Conservation (phyloP, 2,329 filamentous ascomycete species). For the Fusarium tanahbumbuense region DNA sequence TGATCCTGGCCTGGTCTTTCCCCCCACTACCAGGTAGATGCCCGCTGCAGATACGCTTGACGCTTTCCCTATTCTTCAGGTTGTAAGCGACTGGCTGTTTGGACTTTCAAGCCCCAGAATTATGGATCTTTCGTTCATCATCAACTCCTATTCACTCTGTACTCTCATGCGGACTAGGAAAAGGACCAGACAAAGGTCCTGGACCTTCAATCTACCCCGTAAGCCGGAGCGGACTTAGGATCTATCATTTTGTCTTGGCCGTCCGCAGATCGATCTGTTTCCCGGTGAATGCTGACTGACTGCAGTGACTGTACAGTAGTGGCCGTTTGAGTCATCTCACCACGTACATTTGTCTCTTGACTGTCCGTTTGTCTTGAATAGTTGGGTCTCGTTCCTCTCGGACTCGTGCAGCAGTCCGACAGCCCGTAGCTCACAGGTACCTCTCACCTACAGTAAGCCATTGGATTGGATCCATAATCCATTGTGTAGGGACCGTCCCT, state of each 20-base stretch:
- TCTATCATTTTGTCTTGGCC: constrained; percentile 1
- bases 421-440: constrained; percentile 20
- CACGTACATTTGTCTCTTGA: constrained; percentile 7
- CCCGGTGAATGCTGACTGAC: not conserved
- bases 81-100: constrained; percentile 2
- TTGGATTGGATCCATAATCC: not conserved
- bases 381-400: constrained; percentile 19
- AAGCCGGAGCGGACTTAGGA: not conserved
- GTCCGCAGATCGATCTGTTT: constrained; percentile 4
- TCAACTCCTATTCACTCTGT: not conserved
- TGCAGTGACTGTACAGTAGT: not conserved
- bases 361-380: constrained; percentile 14
- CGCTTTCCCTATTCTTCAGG: constrained; percentile 20
- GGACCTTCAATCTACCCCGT: constrained; percentile 2
- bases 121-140: not conserved
- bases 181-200: not conserved
- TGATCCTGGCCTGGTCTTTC: not conserved
- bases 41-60: not conserved
- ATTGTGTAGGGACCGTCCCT: not conserved
- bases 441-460: not conserved
- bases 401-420: constrained; percentile 41
- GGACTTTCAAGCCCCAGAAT: not conserved
- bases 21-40: not conserved
- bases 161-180: not conserved
- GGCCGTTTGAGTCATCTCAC: constrained; percentile 34